Evolutionary conservation across 192 early-diverging fungal genomes (phyloP).

Genomic region (Coemansia nantahalensis): DNA sequence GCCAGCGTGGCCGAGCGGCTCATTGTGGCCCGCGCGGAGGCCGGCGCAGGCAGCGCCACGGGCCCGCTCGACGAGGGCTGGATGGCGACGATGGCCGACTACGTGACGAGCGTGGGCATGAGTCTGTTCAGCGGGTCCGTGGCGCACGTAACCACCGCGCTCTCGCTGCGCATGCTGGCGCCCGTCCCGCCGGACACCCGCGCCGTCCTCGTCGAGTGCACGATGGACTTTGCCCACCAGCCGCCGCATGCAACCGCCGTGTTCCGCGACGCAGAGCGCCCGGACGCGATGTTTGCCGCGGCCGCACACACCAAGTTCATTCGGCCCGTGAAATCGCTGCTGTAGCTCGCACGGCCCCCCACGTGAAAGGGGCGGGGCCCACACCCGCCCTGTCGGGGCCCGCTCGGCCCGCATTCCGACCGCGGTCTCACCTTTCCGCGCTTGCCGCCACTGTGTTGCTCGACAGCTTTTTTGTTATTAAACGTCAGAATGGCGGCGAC

Average conservation of each 20-base stretch:
- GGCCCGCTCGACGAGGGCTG: slow-evolving; percentile 14
- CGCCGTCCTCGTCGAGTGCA: slow-evolving; percentile 5
- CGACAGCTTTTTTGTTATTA: too few relatives aligned
- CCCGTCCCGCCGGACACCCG: slow-evolving; percentile 1
- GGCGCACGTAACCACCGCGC: slow-evolving; percentile 4
- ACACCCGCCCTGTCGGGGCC: too few relatives aligned
- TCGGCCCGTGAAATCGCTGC: slow-evolving; percentile 1
- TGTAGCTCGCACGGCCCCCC: not conserved
- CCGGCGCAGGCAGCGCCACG: not conserved
- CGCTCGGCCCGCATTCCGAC: too few relatives aligned
- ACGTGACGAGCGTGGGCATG: slow-evolving; percentile 16
- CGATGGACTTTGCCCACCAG: not conserved
- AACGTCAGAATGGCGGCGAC: too few relatives aligned
- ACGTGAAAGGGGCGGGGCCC: too few relatives aligned
- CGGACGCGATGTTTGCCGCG: slow-evolving; percentile 5
- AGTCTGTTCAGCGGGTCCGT: slow-evolving; percentile 5
- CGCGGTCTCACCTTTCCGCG: too few relatives aligned
- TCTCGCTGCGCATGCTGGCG: slow-evolving; percentile 10
- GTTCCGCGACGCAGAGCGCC: slow-evolving; percentile 3
- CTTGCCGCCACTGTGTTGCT: too few relatives aligned
- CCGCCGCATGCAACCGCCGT: slow-evolving; percentile 10
- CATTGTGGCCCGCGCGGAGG: too few relatives aligned
- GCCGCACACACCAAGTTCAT: slow-evolving; percentile 27
- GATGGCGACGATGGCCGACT: slow-evolving; percentile 8
- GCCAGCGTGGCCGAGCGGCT: too few relatives aligned